A percentile compares a stretch with the other conserved stretches of the same genome.
Conservation (phyloP, 2,329 filamentous ascomycete species). For the Phyllosticta citrichinensis region DNA sequence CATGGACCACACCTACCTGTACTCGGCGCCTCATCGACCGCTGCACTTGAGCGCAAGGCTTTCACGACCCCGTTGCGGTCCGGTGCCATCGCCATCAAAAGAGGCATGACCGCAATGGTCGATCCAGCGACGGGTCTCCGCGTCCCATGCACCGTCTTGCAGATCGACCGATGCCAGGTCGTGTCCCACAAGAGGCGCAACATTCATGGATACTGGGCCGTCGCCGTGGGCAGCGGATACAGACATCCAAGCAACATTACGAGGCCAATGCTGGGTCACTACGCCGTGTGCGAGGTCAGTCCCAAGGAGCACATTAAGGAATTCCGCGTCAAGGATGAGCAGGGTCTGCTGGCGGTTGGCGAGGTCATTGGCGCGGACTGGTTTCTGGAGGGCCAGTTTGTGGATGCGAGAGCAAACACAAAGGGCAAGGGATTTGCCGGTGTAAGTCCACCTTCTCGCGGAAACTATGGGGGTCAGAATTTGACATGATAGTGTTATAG, state of each 20-base stretch:
- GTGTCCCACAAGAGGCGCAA: conserved; percentile 73
- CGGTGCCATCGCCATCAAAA: conserved; percentile 79
- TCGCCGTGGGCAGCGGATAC: conserved; percentile 75
- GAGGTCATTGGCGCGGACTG: conserved; percentile 71
- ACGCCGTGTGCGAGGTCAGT: conserved; percentile 66
- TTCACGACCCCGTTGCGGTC: conserved; percentile 56
- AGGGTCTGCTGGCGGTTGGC: conserved; percentile 67
- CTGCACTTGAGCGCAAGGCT: conserved; percentile 50
- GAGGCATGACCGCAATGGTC: conserved; percentile 91
- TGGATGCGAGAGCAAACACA: conserved; percentile 71
- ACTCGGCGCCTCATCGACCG: conserved; percentile 46
- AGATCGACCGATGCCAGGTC: conserved; percentile 87
- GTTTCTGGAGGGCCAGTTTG: conserved; percentile 83
- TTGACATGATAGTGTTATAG: conserved; percentile 14
- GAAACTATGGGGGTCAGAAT: not conserved
- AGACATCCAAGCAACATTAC: conserved; percentile 66
- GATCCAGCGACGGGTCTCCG: conserved; percentile 64
- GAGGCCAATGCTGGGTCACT: conserved; percentile 80
- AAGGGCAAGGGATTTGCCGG: conserved; percentile 90
- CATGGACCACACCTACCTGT: conserved; percentile 38
- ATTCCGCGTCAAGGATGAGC: conserved; percentile 69
- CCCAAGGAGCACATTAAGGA: conserved; percentile 79
- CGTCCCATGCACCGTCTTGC: conserved; percentile 80
- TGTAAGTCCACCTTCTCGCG: conserved; percentile 29
- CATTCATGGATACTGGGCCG: conserved; percentile 83